A percentile compares a stretch with the other conserved stretches of the same genome.
Conservation (phyloP, 2,329 filamentous ascomycete genomes). For the Fusarium sp. region DNA sequence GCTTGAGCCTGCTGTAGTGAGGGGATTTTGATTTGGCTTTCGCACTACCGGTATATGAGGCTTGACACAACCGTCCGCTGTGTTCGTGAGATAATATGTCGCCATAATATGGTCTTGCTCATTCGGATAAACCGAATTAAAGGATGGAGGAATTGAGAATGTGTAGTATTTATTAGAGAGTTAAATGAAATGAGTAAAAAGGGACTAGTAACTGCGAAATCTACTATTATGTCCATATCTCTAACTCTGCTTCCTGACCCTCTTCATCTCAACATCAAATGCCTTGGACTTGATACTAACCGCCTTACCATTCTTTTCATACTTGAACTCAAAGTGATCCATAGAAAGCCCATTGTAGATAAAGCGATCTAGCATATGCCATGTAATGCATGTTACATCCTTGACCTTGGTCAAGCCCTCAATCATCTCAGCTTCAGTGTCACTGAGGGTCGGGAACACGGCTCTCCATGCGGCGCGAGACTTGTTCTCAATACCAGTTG, state of each 20-base stretch:
- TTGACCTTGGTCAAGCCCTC: not conserved
- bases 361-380: not conserved
- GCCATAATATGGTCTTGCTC: no score
- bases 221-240: no score
- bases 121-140: no score
- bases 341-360: conserved; percentile 4
- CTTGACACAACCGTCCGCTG: no score
- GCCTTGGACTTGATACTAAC: conserved; percentile 4
- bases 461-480: conserved; percentile 4
- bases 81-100: no score
- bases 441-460: not conserved
- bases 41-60: no score
- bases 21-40: not conserved
- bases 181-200: no score
- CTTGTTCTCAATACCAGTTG: not conserved
- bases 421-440: not conserved
- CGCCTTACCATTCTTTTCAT: not conserved
- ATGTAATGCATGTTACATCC: conserved; percentile 13
- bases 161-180: no score
- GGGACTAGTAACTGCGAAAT: no score
- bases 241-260: no score
- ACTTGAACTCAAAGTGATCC: conserved; percentile 15
- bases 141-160: no score
- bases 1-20: conserved; percentile 17
- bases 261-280: conserved; percentile 2